These are phyloP conservation scores for Lactifluus subvellereus DNA, from an alignment of 768 basidiomycete species.

Conservation along the genomic window DNA sequence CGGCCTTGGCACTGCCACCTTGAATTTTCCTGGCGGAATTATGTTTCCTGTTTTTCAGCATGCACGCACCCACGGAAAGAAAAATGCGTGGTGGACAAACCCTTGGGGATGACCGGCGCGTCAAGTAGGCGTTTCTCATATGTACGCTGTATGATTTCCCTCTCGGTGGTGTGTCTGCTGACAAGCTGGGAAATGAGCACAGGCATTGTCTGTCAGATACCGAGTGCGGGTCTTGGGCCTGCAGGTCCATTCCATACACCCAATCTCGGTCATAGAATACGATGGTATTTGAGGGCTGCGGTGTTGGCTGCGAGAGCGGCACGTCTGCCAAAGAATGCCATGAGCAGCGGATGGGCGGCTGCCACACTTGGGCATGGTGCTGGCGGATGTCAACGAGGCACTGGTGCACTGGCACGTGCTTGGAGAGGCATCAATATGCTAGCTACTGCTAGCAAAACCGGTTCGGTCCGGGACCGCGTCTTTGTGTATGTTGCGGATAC, in stretches of 20 bases:
- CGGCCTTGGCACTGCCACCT: constrained; percentile 41
- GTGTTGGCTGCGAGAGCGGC: constrained; percentile 66
- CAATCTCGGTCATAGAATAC: constrained; percentile 93
- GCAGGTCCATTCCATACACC: constrained; percentile 81
- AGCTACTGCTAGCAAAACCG: no score
- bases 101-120: constrained; percentile 91
- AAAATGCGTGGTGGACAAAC: constrained; percentile 31
- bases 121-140: constrained; percentile 86
- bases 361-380: no score
- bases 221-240: constrained; percentile 86
- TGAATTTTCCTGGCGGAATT: constrained; percentile 66
- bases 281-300: constrained; percentile 65
- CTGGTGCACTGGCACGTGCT: no score
- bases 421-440: no score
- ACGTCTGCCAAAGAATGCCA: no score
- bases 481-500: no score
- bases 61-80: no score
- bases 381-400: no score
- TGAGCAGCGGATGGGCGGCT: no score
- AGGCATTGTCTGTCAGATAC: constrained; percentile 81
- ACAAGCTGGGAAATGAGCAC: constrained; percentile 87
- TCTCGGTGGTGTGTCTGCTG: constrained; percentile 85
- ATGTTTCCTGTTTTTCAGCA: no score
- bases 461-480: no score
- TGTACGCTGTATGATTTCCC: constrained; percentile 82